Conservation (phyloP, 768 basidiomycete genomes). For the Hericium coralloides region DNA sequence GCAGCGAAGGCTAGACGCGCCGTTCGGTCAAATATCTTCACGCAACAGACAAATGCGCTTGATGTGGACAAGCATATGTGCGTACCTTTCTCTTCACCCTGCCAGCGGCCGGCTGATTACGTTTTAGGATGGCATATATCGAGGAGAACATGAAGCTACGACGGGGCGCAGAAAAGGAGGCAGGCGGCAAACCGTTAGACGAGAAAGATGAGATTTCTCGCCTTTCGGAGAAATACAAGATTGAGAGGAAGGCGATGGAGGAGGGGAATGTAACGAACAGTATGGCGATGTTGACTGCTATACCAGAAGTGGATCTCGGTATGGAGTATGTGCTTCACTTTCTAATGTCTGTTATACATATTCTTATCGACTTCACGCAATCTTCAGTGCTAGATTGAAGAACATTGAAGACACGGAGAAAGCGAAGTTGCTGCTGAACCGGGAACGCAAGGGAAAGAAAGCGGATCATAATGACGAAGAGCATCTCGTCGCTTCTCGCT, state of each 20-base stretch:
- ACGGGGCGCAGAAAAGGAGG: constrained; percentile 31
- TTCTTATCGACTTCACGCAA: neutral
- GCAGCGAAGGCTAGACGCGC: constrained; percentile 65
- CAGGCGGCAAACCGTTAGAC: constrained; percentile 26
- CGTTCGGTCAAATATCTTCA: constrained; percentile 87
- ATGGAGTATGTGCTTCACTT: constrained; percentile 75
- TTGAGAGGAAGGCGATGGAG: constrained; percentile 44
- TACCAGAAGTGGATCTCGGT: constrained; percentile 96
- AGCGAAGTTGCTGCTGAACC: constrained; percentile 80
- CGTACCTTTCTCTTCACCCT: constrained; percentile 19
- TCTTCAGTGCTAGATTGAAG: constrained; percentile 68
- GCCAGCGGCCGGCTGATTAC: neutral
- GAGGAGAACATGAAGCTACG: constrained; percentile 85
- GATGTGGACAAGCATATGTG: constrained; percentile 99
- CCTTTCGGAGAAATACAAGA: constrained; percentile 59
- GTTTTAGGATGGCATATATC: constrained; percentile 92
- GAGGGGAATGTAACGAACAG: constrained; percentile 93
- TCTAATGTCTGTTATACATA: neutral
- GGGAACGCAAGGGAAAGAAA: constrained; percentile 50
- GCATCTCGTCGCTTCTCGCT: constrained; percentile 80
- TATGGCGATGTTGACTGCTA: constrained; percentile 92
- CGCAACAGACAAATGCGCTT: constrained; percentile 90
- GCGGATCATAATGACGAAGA: constrained; percentile 57
- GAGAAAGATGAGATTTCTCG: constrained; percentile 63
- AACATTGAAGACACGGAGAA: constrained; percentile 98